Conservation (phyloP, 257 asterid genomes). For the Solanum microdontum region DNA sequence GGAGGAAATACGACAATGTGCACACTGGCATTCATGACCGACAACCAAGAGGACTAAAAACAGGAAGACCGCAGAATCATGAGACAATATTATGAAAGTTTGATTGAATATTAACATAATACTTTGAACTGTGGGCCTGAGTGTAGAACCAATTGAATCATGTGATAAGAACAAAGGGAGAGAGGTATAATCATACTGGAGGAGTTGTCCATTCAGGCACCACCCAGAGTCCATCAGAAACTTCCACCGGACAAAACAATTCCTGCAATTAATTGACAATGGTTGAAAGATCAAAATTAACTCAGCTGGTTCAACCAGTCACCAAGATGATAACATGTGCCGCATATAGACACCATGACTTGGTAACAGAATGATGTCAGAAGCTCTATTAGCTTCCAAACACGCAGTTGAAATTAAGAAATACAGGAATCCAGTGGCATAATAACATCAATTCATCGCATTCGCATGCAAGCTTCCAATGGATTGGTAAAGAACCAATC, state of each 20-base stretch:
- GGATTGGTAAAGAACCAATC: not conserved
- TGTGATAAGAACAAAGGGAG: not conserved
- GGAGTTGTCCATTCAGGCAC: slow-evolving; percentile 84
- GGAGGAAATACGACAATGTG: not conserved
- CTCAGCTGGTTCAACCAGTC: not conserved
- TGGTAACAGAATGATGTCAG: not conserved
- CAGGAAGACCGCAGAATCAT: not conserved
- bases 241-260: slow-evolving; percentile 68
- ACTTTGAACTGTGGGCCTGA: not conserved
- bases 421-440: not conserved
- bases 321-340: not conserved
- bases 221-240: slow-evolving; percentile 73
- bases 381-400: not conserved
- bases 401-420: not conserved
- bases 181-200: slow-evolving; percentile 52
- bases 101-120: not conserved
- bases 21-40: not conserved
- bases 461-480: not conserved
- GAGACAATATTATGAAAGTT: not conserved
- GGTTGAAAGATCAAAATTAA: not conserved
- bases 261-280: slow-evolving; percentile 39
- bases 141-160: not conserved
- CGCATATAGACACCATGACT: not conserved
- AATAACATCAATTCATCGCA: not conserved
- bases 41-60: not conserved